These are phyloP conservation scores for Penicillium coprophilum DNA, from an alignment of 495 filamentous ascomycete genomes.

Conservation along the genomic window DNA sequence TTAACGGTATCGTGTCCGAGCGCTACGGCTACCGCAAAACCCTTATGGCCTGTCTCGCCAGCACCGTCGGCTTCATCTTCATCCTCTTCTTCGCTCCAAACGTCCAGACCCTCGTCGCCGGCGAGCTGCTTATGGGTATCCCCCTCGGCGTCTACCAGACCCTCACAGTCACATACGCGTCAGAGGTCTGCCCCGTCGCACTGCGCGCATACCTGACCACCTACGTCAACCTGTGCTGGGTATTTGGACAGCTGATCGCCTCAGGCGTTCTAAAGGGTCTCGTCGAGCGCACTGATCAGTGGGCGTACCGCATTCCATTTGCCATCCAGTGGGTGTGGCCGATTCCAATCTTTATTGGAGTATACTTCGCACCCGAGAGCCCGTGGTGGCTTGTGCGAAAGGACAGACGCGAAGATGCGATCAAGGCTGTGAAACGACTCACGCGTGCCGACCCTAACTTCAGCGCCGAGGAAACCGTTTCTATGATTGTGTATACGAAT, in stretches of 20 bases:
- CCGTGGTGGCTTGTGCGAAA: conserved; percentile 81
- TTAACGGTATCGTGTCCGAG: conserved; percentile 65
- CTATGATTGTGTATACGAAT: conserved; percentile 82
- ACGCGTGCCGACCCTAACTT: conserved; percentile 59
- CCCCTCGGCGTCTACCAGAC: conserved; percentile 81
- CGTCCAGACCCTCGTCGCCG: conserved; percentile 62
- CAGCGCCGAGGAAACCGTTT: conserved; percentile 67
- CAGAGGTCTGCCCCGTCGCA: conserved; percentile 72
- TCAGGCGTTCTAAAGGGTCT: conserved; percentile 59
- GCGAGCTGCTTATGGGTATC: conserved; percentile 71
- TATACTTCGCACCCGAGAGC: conserved; percentile 69
- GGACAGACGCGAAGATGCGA: conserved; percentile 64
- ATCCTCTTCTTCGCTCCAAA: conserved; percentile 75
- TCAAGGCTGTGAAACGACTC: conserved; percentile 61
- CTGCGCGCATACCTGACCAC: conserved; percentile 71
- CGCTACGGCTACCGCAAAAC: conserved; percentile 67
- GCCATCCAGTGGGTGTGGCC: conserved; percentile 83
- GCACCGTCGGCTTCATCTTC: conserved; percentile 64
- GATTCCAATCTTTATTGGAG: conserved; percentile 64
- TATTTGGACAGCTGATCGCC: conserved; percentile 68
- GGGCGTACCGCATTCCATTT: conserved; percentile 67
- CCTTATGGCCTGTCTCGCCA: conserved; percentile 60
- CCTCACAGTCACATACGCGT: conserved; percentile 72
- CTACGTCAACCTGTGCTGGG: conserved; percentile 81
- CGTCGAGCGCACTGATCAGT: conserved; percentile 52